Percentiles rank a stretch among this genome's conserved stretches.
Evolutionary conservation across 441 rosid species (phyloP).

Genomic region (Pelargonium myrrhifolium): DNA sequence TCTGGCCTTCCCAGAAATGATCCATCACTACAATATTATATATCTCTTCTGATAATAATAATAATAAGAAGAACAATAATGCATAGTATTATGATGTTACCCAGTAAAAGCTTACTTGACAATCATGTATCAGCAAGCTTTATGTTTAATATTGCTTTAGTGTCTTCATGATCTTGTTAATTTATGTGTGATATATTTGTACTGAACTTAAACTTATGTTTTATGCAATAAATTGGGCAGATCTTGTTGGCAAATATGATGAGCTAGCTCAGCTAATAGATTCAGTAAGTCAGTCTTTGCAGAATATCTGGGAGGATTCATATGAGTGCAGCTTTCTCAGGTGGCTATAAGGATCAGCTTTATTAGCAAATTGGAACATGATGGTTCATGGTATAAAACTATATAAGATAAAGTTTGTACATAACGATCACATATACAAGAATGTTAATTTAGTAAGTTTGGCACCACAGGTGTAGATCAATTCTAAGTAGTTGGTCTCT

Average conservation of each 20-base stretch:
- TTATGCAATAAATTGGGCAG: background rate
- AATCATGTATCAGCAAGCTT: background rate
- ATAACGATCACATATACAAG: background rate
- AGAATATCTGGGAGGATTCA: too few species aligned
- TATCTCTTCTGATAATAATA: too few species aligned
- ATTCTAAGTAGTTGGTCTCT: background rate
- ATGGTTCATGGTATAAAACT: too few species aligned
- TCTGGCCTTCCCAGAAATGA: slow-evolving; percentile 39
- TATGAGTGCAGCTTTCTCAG: too few species aligned
- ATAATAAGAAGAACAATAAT: too few species aligned
- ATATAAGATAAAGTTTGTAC: background rate
- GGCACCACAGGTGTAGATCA: background rate
- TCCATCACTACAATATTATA: slow-evolving; percentile 5
- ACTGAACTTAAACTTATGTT: slow-evolving; percentile 1
- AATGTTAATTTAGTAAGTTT: background rate
- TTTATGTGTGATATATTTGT: background rate
- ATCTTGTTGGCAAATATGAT: too few species aligned
- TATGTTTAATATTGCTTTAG: background rate
- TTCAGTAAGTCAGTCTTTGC: too few species aligned
- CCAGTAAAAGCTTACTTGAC: background rate
- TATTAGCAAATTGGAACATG: too few species aligned
- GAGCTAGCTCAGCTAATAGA: too few species aligned
- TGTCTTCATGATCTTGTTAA: too few species aligned
- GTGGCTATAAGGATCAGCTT: too few species aligned
- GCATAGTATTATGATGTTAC: background rate